Evolutionary conservation across 1,284 basidiomycete species (phyloP), one percentile per base, ranked within the genome.

Genomic region (Bondarzewia mesenterica): DNA sequence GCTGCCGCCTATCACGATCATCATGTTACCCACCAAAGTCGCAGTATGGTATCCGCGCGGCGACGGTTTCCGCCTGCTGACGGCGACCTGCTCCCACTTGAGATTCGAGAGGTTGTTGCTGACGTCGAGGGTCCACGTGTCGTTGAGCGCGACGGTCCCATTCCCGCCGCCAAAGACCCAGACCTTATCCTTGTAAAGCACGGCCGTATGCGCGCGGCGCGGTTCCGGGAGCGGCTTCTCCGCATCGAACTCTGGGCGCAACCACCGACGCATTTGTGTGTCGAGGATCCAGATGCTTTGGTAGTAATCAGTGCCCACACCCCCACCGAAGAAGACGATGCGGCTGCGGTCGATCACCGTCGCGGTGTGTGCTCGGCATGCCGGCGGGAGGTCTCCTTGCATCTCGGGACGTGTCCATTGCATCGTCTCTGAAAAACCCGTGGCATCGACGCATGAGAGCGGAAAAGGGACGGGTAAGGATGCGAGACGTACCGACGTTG

Each of bases 151-250:
- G 16, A 80, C 82, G 64, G 87, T 75, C 0, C 93, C 93, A 53
- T 93, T 94, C 2, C 93, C 93, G 18, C 93, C 93, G 4, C 93
- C 93, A 60, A 96, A 96, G 3, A 96, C 70, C 71, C 89, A 89
- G 0, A 96, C 75, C 58, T 80, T 85, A 48, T 78, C 75, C 39
- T 75, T 72, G 60, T 90, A 84, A 27, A 82, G 70, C 21, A 93
- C 88, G 2, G 89, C 81, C 0, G 90, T 91, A 63, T 96, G 93
- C 2, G 93, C 92, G 25, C 93, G 80, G 8, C 93, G 79, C 1
- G 88, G 82, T 51, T 83, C 62, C 52, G 93, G 71, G 49, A 60
- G 32, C 1, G 16, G 15, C 3, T 8, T 21, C 16, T 16, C 16
- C 21, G 5, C 21, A n/a, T 56, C 60, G 6, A 57, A 57, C 2